phyloP scores from a whole-genome alignment of 2,329 filamentous ascomycete species.

The Cladosporium sp. region DNA sequence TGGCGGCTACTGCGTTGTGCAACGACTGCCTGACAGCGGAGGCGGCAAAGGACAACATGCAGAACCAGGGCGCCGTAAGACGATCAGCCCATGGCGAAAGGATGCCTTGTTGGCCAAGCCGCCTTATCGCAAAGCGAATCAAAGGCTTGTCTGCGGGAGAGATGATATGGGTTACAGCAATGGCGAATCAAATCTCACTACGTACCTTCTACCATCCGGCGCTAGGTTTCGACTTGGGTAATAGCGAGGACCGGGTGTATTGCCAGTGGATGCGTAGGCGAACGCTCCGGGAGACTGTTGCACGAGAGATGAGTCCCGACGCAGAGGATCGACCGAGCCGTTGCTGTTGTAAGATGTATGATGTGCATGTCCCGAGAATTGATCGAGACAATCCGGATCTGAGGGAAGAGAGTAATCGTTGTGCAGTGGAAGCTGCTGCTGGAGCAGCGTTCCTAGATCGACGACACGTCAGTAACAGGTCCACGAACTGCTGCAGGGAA shows the following conservation, averaged over 20 bases:
- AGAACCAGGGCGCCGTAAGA: background rate
- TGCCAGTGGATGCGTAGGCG: slow-evolving; percentile 43
- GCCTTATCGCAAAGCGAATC: background rate
- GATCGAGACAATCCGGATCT: slow-evolving; percentile 43
- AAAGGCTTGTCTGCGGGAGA: background rate
- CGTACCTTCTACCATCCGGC: slow-evolving; percentile 51
- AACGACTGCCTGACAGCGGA: slow-evolving; percentile 17
- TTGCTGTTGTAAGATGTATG: slow-evolving; percentile 39
- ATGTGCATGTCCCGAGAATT: slow-evolving; percentile 42
- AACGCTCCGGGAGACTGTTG: slow-evolving; percentile 42
- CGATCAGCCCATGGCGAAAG: slow-evolving; percentile 10
- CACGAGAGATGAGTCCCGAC: slow-evolving; percentile 47
- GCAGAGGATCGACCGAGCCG: slow-evolving; percentile 43
- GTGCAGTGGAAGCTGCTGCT: slow-evolving; percentile 36
- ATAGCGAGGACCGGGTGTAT: slow-evolving; percentile 42
- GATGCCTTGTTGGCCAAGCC: slow-evolving; percentile 4
- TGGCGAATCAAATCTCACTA: slow-evolving; percentile 25
- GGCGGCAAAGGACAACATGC: slow-evolving; percentile 7
- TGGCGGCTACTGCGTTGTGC: slow-evolving; percentile 15
- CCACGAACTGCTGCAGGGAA: slow-evolving; percentile 14
- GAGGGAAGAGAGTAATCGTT: slow-evolving; percentile 40
- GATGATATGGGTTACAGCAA: background rate
- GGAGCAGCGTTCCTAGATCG: slow-evolving; percentile 38
- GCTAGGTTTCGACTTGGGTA: slow-evolving; percentile 46
- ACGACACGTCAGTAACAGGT: slow-evolving; percentile 38